These are phyloP conservation scores for Brassica rapa DNA, from an alignment of 345 rosid species.

Conservation along the genomic window DNA sequence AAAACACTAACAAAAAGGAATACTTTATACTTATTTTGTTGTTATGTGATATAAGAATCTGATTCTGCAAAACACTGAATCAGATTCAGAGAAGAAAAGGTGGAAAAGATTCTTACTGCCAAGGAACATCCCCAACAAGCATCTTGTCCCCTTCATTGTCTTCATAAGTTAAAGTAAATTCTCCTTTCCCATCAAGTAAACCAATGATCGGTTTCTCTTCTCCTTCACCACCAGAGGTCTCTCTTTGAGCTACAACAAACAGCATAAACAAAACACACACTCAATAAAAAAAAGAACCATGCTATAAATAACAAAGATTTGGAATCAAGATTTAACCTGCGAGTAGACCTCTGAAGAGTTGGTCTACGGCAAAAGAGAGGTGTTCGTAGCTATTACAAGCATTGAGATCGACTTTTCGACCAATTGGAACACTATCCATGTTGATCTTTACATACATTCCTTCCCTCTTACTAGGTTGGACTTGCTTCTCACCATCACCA, in stretches of 20 bases:
- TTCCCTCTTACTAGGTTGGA: conserved; percentile 36
- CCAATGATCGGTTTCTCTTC: conserved; percentile 73
- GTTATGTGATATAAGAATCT: conserved; percentile 35
- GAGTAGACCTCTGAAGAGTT: conserved; percentile 90
- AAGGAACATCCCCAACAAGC: conserved; percentile 99
- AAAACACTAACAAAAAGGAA: neutral
- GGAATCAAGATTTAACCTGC: conserved; percentile 53
- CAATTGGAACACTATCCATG: conserved; percentile 97
- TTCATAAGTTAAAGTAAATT: conserved; percentile 94
- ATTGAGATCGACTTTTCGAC: conserved; percentile 91
- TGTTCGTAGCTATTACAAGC: conserved; percentile 79
- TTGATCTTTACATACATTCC: conserved; percentile 90
- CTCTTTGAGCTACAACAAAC: conserved; percentile 67
- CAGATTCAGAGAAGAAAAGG: conserved; percentile 38
- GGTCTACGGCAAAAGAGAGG: conserved; percentile 81
- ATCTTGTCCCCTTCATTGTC: conserved; percentile 99
- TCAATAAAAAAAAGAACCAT: conserved; percentile 8
- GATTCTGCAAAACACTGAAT: conserved; percentile 42
- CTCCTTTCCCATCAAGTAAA: conserved; percentile 78
- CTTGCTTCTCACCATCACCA: conserved; percentile 42
- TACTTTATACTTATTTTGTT: conserved; percentile 18
- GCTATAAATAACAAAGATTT: neutral
- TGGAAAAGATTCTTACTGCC: conserved; percentile 79
- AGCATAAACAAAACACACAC: neutral
- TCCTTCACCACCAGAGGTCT: conserved; percentile 59